Evolutionary conservation across 108 stramenopile species (phyloP).

Genomic region (Aurantiochytrium sp.): DNA sequence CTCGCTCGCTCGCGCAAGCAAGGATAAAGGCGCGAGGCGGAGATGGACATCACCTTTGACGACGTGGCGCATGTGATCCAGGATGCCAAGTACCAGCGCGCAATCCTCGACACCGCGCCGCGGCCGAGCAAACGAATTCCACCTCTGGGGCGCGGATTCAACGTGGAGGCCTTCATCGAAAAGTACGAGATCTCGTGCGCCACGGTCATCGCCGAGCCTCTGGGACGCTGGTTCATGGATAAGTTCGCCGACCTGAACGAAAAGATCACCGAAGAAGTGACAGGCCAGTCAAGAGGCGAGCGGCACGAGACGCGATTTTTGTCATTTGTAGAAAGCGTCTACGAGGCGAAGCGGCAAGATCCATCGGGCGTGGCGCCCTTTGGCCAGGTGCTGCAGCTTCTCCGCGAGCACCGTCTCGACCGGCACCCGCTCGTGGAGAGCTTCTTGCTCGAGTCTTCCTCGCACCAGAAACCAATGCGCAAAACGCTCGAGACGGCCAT

Average conservation of each 20-base stretch:
- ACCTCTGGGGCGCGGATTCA: neutral
- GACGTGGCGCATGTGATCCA: slow-evolving; percentile 15
- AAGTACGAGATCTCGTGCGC: neutral
- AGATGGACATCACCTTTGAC: slow-evolving; percentile 12
- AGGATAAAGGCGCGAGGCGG: too few species aligned
- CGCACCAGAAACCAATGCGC: neutral
- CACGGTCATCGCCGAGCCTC: neutral
- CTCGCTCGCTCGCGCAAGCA: neutral
- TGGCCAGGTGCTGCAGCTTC: neutral
- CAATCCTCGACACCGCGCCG: neutral
- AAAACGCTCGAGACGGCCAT: neutral
- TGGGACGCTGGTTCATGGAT: neutral
- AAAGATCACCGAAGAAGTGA: neutral
- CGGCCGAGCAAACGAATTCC: neutral
- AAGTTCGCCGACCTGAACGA: neutral
- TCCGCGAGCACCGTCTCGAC: neutral
- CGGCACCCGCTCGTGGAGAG: neutral
- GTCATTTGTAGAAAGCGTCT: neutral
- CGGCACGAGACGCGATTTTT: neutral
- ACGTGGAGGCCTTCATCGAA: neutral
- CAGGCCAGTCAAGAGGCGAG: neutral
- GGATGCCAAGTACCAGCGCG: neutral
- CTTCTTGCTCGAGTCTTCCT: neutral
- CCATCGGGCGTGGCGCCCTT: neutral
- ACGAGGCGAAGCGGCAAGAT: neutral